Conservation (phyloP, 208 protist genomes). For the Entamoeba histolytica region DNA sequence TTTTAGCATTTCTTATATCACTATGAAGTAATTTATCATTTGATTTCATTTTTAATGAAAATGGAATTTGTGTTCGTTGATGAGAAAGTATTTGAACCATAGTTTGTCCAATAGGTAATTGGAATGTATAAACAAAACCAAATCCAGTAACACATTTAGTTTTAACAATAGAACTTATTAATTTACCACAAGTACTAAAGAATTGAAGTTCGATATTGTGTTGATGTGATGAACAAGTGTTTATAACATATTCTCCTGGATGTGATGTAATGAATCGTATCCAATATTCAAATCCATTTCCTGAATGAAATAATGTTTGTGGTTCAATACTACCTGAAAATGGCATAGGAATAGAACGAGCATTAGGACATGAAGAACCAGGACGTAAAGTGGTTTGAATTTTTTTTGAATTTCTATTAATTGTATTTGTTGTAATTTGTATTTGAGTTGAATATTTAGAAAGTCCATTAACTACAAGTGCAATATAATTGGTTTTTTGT, state of each 20-base stretch:
- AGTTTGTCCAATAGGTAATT: neutral
- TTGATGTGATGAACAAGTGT: neutral
- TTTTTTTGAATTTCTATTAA: too few species aligned
- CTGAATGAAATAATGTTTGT: neutral
- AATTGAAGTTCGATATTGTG: neutral
- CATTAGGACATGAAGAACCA: neutral
- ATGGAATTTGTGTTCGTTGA: neutral
- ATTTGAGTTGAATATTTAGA: neutral
- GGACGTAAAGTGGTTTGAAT: neutral
- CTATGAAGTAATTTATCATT: neutral
- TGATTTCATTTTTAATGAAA: neutral
- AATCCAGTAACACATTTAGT: neutral
- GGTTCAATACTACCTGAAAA: neutral
- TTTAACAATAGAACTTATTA: neutral
- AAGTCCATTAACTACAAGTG: neutral
- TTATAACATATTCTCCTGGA: neutral
- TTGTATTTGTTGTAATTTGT: neutral
- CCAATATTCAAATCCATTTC: neutral
- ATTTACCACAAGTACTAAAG: neutral
- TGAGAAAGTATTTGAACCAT: neutral
- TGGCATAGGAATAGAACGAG: neutral
- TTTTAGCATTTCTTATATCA: neutral
- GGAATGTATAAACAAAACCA: neutral
- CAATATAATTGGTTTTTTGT: neutral
- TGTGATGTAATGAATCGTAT: neutral